Evolutionary conservation across 2,329 filamentous ascomycete species (phyloP).

Genomic region (Neoascochyta sp.): DNA sequence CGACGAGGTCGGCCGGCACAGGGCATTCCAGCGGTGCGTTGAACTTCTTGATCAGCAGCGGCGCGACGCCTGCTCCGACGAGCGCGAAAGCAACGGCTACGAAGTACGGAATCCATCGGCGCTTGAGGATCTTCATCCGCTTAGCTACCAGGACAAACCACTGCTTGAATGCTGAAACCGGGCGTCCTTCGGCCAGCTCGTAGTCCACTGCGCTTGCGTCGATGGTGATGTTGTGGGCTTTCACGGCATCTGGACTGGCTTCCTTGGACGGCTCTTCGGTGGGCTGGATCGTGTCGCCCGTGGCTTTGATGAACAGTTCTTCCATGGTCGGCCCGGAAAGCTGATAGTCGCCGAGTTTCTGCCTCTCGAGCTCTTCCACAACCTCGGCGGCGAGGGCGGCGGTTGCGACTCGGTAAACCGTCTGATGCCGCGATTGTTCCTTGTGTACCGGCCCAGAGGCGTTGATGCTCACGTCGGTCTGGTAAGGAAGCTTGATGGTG

Average conservation of each 20-base stretch:
- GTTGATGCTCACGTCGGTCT: constrained; percentile 9
- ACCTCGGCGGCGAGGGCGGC: constrained; percentile 67
- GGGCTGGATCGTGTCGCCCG: constrained; percentile 56
- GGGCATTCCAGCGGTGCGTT: constrained; percentile 43
- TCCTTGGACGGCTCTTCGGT: constrained; percentile 37
- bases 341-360: constrained; percentile 68
- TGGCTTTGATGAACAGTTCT: constrained; percentile 80
- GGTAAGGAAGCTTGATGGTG: constrained; percentile 18
- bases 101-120: constrained; percentile 70
- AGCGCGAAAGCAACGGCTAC: constrained; percentile 73
- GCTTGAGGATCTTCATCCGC: constrained; percentile 67
- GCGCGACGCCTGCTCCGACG: constrained; percentile 70
- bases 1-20: constrained; percentile 16
- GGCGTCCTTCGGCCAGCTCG: constrained; percentile 60
- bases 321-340: constrained; percentile 86
- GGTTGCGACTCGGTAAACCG: constrained; percentile 67
- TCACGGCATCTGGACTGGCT: constrained; percentile 11
- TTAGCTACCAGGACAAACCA: constrained; percentile 71
- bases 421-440: constrained; percentile 61
- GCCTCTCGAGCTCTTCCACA: constrained; percentile 63
- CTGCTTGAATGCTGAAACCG: constrained; percentile 66
- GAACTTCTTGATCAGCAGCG: constrained; percentile 64
- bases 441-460: constrained; percentile 13
- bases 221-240: constrained; percentile 4
- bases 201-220: constrained; percentile 7